These are phyloP conservation scores for Fusarium duplospermum DNA, from an alignment of 2,329 filamentous ascomycete species.

Conservation along the genomic window DNA sequence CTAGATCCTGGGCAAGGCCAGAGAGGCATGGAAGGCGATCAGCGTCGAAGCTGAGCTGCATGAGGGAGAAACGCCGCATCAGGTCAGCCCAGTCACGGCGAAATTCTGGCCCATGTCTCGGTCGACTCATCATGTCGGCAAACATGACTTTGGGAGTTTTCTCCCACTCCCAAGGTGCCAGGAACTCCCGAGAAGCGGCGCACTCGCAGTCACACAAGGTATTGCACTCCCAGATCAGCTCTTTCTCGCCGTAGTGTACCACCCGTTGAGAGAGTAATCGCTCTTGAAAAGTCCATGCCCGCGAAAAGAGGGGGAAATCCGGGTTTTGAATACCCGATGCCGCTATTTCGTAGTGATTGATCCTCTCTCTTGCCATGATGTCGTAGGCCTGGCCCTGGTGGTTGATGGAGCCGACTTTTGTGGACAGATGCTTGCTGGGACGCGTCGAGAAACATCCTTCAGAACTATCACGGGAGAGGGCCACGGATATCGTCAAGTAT, in stretches of 20 bases:
- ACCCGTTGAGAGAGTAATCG: not conserved
- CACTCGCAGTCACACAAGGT: not conserved
- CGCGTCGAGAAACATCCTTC: not conserved
- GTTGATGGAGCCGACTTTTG: not conserved
- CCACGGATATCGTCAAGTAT: not conserved
- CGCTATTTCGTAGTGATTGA: not conserved
- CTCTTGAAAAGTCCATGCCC: not conserved
- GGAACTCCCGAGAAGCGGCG: not conserved
- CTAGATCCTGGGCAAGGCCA: not conserved
- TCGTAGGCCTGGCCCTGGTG: not conserved
- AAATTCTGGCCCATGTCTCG: not conserved
- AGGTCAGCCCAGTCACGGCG: not conserved
- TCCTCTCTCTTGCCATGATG: not conserved
- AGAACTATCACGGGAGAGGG: not conserved
- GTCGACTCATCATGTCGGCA: not conserved
- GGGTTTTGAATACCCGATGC: not conserved
- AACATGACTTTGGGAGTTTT: not conserved
- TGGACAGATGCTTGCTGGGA: not conserved
- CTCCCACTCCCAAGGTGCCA: not conserved
- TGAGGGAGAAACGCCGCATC: not conserved
- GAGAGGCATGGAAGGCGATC: not conserved
- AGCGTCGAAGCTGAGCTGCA: not conserved
- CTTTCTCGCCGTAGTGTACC: not conserved
- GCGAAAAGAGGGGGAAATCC: not conserved
- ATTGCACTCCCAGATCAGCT: not conserved